phyloP scores from a whole-genome alignment of 164 flowering plant species.

The Cinnamomum micranthum region DNA sequence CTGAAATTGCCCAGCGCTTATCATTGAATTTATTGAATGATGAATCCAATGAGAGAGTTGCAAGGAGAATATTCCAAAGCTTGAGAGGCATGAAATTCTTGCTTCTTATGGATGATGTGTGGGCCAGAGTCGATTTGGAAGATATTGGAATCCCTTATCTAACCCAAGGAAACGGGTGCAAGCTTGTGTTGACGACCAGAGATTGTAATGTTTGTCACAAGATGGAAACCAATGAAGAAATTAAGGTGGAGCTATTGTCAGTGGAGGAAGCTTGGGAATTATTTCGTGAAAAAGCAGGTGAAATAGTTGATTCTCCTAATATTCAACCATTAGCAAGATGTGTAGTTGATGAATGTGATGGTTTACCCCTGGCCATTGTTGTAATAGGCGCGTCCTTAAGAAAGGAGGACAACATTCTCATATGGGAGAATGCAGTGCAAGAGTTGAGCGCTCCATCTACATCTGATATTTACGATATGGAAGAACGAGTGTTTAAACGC shows the following conservation, averaged over 20 bases:
- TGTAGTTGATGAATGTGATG: conserved; percentile 18
- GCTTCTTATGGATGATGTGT: conserved; percentile 28
- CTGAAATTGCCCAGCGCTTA: conserved; percentile 8
- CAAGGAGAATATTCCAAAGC: conserved; percentile 1
- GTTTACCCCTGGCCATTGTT: conserved; percentile 10
- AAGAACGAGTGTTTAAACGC: conserved; percentile 12
- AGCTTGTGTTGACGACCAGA: conserved; percentile 24
- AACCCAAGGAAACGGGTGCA: conserved; percentile 8
- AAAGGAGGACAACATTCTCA: not conserved
- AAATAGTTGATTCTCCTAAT: not conserved
- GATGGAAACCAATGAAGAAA: conserved; percentile 12
- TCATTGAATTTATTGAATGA: not conserved
- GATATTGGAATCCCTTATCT: conserved; percentile 14
- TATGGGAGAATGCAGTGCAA: conserved; percentile 17
- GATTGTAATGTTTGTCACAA: not conserved
- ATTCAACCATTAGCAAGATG: conserved; percentile 2
- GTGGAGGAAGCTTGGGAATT: conserved; percentile 24
- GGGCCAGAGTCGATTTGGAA: conserved; percentile 9
- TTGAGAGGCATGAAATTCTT: conserved; percentile 20
- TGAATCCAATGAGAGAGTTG: not conserved
- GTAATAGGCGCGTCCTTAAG: conserved; percentile 18
- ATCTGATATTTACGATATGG: conserved; percentile 4
- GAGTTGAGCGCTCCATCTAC: not conserved
- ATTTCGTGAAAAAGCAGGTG: conserved; percentile 16
- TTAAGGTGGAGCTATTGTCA: conserved; percentile 13